These are phyloP conservation scores for Helicostylum pulchrum DNA, from an alignment of 192 early-diverging fungal species.

Conservation along the genomic window DNA sequence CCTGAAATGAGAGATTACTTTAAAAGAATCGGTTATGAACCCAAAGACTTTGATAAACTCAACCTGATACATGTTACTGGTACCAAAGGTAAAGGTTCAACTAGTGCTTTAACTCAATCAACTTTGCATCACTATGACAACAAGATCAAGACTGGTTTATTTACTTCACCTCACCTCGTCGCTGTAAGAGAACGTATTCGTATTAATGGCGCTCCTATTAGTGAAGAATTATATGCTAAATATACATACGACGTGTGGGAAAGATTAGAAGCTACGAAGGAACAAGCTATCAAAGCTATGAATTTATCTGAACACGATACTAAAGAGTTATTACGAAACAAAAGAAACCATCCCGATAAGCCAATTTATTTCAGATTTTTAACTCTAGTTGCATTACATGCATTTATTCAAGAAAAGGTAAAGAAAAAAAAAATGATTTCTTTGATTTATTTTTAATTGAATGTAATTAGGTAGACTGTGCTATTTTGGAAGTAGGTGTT, in stretches of 20 bases:
- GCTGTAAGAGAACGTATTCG: conserved; percentile 92
- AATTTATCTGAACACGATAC: not conserved
- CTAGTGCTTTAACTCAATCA: conserved; percentile 78
- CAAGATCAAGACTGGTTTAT: conserved; percentile 66
- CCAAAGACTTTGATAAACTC: conserved; percentile 68
- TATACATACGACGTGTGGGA: conserved; percentile 91
- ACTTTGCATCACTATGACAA: conserved; percentile 55
- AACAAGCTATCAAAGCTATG: conserved; percentile 18
- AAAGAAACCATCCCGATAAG: conserved; percentile 40
- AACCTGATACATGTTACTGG: conserved; percentile 81
- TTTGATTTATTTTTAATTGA: not conserved
- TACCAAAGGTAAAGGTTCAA: conserved; percentile 87
- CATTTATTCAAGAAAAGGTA: conserved; percentile 75
- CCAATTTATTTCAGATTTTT: conserved; percentile 91
- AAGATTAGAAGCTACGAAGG: conserved; percentile 56
- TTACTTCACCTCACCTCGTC: conserved; percentile 90
- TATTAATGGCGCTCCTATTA: conserved; percentile 83
- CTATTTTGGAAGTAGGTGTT: conserved; percentile 79
- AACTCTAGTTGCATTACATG: conserved; percentile 87
- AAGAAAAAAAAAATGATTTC: not conserved
- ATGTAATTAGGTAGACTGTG: conserved; percentile 62
- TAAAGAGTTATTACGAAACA: conserved; percentile 12
- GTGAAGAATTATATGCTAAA: conserved; percentile 69
- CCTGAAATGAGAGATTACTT: conserved; percentile 67
- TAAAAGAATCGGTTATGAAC: conserved; percentile 69